A percentile compares a stretch with the other conserved stretches of the same genome.
Conservation (phyloP, 805 yeast genomes). For the Pichia eremophila region DNA sequence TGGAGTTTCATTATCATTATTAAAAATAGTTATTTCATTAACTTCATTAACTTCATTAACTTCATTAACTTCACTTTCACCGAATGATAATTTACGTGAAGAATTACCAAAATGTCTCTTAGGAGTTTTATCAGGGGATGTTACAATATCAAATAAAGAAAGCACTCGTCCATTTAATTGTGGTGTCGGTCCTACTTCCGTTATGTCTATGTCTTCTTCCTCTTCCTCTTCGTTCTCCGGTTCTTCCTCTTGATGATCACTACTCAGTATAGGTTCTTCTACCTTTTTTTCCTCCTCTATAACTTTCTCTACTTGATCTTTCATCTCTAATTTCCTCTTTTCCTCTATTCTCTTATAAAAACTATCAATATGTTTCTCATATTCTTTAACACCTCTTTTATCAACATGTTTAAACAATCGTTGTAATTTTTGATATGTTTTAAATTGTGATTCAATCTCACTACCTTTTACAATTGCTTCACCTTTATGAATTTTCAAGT, state of each 20-base stretch:
- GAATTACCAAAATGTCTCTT: not conserved
- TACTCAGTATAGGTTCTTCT: too few species aligned
- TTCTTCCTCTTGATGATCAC: not conserved
- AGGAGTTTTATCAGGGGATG: conserved; percentile 10
- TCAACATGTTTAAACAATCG: conserved; percentile 1
- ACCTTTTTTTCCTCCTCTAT: too few species aligned
- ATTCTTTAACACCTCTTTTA: not conserved
- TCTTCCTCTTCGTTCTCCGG: not conserved
- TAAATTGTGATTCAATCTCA: conserved; percentile 2
- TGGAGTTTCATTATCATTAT: conserved; percentile 15
- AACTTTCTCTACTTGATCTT: too few species aligned
- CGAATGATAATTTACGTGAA: not conserved
- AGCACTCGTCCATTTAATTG: conserved; percentile 71
- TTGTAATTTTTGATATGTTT: conserved; percentile 6
- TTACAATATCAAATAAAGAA: conserved; percentile 55
- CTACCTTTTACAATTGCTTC: conserved; percentile 2
- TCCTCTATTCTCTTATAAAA: not conserved
- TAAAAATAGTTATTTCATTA: too few species aligned
- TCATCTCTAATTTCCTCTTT: not conserved
- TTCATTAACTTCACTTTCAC: not conserved
- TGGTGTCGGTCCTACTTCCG: conserved; percentile 77
- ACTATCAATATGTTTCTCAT: not conserved
- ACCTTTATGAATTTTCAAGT: conserved; percentile 7
- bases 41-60: too few species aligned
- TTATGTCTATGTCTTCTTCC: conserved; percentile 1